A percentile compares a stretch with the other conserved stretches of the same genome.
These are phyloP conservation scores for Giardia muris DNA, from an alignment of 208 protist species.

Conservation along the genomic window DNA sequence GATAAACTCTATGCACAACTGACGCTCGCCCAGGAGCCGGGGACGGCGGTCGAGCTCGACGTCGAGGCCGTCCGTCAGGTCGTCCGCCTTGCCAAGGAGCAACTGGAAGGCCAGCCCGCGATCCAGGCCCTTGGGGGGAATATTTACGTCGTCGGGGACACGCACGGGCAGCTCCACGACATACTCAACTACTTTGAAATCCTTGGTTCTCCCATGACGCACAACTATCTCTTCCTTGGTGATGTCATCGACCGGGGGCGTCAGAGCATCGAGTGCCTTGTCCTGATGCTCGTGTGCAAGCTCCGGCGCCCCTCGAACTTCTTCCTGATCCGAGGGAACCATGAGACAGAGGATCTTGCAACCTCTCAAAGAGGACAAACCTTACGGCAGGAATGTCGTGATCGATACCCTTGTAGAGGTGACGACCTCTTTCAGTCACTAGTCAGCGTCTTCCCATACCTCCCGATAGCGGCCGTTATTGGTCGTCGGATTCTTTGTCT, in stretches of 20 bases:
- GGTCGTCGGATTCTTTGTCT: neutral
- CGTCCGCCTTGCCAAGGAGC: neutral
- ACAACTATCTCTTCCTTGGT: conserved; percentile 91
- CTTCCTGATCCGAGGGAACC: conserved; percentile 83
- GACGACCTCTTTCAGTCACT: neutral
- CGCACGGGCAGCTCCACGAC: conserved; percentile 87
- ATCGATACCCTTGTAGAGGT: neutral
- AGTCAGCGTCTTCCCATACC: neutral
- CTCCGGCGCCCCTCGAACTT: conserved; percentile 75
- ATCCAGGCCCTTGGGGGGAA: neutral
- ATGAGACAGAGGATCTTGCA: conserved; percentile 59
- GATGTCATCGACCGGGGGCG: conserved; percentile 87
- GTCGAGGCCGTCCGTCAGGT: neutral
- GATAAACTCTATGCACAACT: neutral
- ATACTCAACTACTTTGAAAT: conserved; percentile 87
- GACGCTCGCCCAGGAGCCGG: neutral
- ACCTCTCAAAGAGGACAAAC: neutral
- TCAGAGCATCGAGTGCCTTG: conserved; percentile 70
- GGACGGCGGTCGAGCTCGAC: neutral
- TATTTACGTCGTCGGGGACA: conserved; percentile 64
- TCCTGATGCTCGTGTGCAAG: conserved; percentile 72
- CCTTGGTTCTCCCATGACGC: conserved; percentile 72
- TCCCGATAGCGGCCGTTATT: neutral
- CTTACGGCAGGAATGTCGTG: neutral
- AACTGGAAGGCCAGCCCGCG: neutral